Percentiles rank a stretch among this genome's conserved stretches.
phyloP scores from a whole-genome alignment of 75 land plant species.

The Picea glauca region DNA sequence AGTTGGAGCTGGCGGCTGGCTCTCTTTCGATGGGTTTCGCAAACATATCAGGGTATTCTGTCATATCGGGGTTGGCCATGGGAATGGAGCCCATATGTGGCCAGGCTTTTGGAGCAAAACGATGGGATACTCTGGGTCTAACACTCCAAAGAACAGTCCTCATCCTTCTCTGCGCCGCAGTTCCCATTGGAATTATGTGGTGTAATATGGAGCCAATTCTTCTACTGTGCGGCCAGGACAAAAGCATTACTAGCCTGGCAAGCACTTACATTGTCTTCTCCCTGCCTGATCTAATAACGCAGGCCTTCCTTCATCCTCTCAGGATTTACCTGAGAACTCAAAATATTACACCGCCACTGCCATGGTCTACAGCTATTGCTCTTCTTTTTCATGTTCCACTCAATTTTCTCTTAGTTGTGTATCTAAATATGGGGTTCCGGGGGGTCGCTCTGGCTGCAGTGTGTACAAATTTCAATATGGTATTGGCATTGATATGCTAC shows the following conservation, averaged over 20 bases:
- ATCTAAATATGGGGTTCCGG: conserved; percentile 31
- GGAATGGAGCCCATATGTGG: conserved; percentile 58
- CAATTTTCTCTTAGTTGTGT: conserved; percentile 37
- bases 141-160: conserved; percentile 40
- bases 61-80: conserved; percentile 46
- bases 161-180: conserved; percentile 34
- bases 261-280: conserved; percentile 20
- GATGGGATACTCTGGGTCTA: conserved; percentile 22
- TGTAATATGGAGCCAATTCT: conserved; percentile 37
- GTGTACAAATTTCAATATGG: conserved; percentile 34
- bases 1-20: conserved; percentile 49
- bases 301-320: conserved; percentile 37
- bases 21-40: conserved; percentile 47
- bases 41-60: conserved; percentile 50
- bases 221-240: conserved; percentile 36
- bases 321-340: conserved; percentile 40
- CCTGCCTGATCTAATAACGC: conserved; percentile 39
- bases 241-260: conserved; percentile 17
- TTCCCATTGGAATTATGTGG: conserved; percentile 43
- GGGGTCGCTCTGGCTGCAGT: conserved; percentile 62
- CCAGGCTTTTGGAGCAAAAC: conserved; percentile 43
- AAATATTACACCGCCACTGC: conserved; percentile 49
- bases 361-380: conserved; percentile 33
- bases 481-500: conserved; percentile 28
- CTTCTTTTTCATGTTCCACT: conserved; percentile 45